A percentile compares a stretch with the other conserved stretches of the same genome.
Evolutionary conservation across 208 protist species (phyloP).

Genomic region (Trypanosoma grayi): DNA sequence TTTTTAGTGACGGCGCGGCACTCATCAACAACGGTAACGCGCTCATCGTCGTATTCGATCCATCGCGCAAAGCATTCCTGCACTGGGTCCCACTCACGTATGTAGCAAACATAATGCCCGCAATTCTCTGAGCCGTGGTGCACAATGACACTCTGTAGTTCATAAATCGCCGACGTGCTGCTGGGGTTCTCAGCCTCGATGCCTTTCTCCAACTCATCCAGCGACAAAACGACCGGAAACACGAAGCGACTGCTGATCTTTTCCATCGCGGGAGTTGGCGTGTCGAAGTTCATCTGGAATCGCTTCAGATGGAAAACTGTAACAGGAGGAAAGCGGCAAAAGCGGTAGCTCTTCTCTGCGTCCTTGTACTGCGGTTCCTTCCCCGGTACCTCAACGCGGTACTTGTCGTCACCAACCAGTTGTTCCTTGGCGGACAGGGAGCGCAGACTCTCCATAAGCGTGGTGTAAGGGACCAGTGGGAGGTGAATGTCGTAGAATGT

Average conservation of each 20-base stretch:
- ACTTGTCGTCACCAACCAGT: constrained; percentile 91
- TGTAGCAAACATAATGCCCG: constrained; percentile 92
- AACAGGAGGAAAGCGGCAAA: constrained; percentile 80
- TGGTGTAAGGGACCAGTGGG: constrained; percentile 57
- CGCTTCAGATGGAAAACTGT: constrained; percentile 91
- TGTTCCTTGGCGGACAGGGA: constrained; percentile 74
- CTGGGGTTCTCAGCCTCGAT: background rate
- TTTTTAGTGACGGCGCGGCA: constrained; percentile 65
- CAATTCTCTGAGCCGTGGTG: constrained; percentile 84
- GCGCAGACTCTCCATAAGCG: constrained; percentile 64
- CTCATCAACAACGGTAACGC: constrained; percentile 51
- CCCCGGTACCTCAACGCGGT: constrained; percentile 78
- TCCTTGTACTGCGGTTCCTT: constrained; percentile 82
- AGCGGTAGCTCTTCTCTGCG: constrained; percentile 77
- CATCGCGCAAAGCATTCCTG: constrained; percentile 57
- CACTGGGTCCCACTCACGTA: constrained; percentile 67
- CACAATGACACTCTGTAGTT: constrained; percentile 86
- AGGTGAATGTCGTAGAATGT: constrained; percentile 91
- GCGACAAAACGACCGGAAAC: constrained; percentile 73
- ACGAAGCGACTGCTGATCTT: constrained; percentile 79
- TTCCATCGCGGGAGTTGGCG: constrained; percentile 74
- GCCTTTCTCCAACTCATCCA: constrained; percentile 44
- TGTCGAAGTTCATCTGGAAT: constrained; percentile 88
- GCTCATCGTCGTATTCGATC: constrained; percentile 88
- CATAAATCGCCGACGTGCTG: constrained; percentile 66